Evolutionary conservation across 371 early-diverging fungal species (phyloP), one percentile per base, ranked within the genome.

Genomic region (Mortierella sp.): DNA sequence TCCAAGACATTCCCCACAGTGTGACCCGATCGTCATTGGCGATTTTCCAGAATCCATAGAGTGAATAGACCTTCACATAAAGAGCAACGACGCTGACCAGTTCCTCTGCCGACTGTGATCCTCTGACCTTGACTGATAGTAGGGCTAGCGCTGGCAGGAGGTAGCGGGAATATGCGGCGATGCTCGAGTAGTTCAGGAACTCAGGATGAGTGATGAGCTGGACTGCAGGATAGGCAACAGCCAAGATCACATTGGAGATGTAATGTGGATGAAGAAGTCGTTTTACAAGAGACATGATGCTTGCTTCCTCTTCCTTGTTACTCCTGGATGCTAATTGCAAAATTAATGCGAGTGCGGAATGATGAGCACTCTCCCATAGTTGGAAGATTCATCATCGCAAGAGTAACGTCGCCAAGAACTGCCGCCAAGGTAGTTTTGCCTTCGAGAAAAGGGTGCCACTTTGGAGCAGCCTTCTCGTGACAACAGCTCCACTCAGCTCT

Each of bases 241-340:
- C 69, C 6, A 75, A 57, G n/a, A 80, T 7, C 17, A 61, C 56
- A 53, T 87, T 86, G 24, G 80, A 48, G 6, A 86, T 63, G 60
- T 87, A 87, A 56, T 87, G 82, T 11, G 84, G 85, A 46, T 85
- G 86, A 30, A 84, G 51, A 41, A 87, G 58, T 50, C 87, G 79
- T 50, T 82, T 60, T 15, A 48, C 69, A 34, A 75, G 52, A 5
- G 76, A 68, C 69, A 75, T 68, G 39, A n/a, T 30, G 46, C 21
- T 37, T 32, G 12, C 19, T 41, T 26, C 50, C 24, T 8, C 24
- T 53, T 30, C 14, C 4, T 15, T 15, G 15, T 23, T 2, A 15
- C 21, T 37, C 23, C 6, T 24, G 7, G 37, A 37, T 43, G 3
- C 23, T 52, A 49, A 39, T 39, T 39, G 39, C 17, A 11, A 2